phyloP scores from a whole-genome alignment of 495 filamentous ascomycete genomes.

The Penicillium herquei region DNA sequence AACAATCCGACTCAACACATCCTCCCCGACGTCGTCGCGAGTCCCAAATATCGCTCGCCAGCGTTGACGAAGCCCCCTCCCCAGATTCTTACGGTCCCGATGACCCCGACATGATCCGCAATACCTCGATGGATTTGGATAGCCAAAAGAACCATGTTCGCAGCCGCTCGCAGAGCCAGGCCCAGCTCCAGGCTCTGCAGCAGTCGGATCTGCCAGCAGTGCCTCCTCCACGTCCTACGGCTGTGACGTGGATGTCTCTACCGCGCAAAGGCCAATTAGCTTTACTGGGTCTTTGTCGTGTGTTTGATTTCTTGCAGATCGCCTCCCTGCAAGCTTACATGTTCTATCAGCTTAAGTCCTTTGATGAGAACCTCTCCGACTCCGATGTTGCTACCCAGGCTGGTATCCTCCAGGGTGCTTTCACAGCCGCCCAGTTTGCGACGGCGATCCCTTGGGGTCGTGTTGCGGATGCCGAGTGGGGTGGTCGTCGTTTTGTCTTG shows the following conservation, averaged over 20 bases:
- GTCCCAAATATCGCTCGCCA: slow-evolving; percentile 37
- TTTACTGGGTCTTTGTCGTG: slow-evolving; percentile 68
- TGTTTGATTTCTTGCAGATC: slow-evolving; percentile 55
- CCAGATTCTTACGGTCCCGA: slow-evolving; percentile 26
- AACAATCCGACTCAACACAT: slow-evolving; percentile 25
- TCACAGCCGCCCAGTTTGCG: slow-evolving; percentile 79
- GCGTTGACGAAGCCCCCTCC: slow-evolving; percentile 37
- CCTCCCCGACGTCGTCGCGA: slow-evolving; percentile 38
- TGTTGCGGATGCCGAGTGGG: slow-evolving; percentile 65
- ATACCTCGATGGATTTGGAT: slow-evolving; percentile 37
- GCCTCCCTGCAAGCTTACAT: slow-evolving; percentile 64
- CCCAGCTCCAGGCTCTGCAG: slow-evolving; percentile 21
- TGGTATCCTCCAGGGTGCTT: slow-evolving; percentile 74
- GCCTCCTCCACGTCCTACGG: slow-evolving; percentile 24
- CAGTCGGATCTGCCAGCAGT: slow-evolving; percentile 15
- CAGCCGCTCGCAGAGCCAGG: slow-evolving; percentile 37
- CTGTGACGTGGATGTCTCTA: slow-evolving; percentile 66
- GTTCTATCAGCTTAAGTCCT: slow-evolving; percentile 76
- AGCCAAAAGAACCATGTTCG: slow-evolving; percentile 30
- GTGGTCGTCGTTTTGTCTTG: slow-evolving; percentile 74
- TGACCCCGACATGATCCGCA: slow-evolving; percentile 27
- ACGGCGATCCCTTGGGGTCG: slow-evolving; percentile 86
- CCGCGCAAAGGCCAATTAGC: slow-evolving; percentile 73
- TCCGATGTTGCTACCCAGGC: slow-evolving; percentile 73
- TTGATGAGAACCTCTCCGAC: slow-evolving; percentile 61